A percentile compares a stretch with the other conserved stretches of the same genome.
Evolutionary conservation across 2,329 filamentous ascomycete genomes (phyloP).

Genomic region (Sporothrix brasiliensis): DNA sequence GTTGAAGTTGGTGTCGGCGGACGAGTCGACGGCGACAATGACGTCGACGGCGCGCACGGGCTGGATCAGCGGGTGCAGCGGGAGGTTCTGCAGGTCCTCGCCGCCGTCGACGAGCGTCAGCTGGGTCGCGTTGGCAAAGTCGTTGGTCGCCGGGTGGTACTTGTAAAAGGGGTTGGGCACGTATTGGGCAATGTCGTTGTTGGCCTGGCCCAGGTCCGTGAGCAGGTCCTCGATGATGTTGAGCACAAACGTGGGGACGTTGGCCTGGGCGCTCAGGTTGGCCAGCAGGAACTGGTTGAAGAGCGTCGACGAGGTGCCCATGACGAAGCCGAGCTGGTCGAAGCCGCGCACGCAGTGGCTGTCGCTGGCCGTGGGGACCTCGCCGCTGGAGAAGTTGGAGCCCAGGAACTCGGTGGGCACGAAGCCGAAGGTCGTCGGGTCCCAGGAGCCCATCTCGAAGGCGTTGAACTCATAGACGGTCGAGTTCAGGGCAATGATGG

Average conservation of each 20-base stretch:
- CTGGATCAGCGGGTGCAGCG: slow-evolving; percentile 56
- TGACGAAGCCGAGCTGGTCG: slow-evolving; percentile 79
- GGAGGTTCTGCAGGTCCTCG: slow-evolving; percentile 54
- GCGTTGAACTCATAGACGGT: slow-evolving; percentile 68
- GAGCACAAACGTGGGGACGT: slow-evolving; percentile 55
- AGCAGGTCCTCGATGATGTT: slow-evolving; percentile 58
- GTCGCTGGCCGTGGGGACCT: slow-evolving; percentile 55
- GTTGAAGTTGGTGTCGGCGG: slow-evolving; percentile 59
- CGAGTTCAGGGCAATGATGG: slow-evolving; percentile 55
- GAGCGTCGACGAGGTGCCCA: slow-evolving; percentile 82
- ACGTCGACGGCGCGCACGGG: slow-evolving; percentile 59
- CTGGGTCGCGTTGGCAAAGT: slow-evolving; percentile 43
- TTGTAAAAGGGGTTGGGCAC: slow-evolving; percentile 62
- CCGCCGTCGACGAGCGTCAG: slow-evolving; percentile 57
- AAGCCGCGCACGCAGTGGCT: slow-evolving; percentile 73
- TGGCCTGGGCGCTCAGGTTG: slow-evolving; percentile 54
- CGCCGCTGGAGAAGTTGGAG: slow-evolving; percentile 59
- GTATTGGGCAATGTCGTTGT: slow-evolving; percentile 57
- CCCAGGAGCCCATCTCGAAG: slow-evolving; percentile 68
- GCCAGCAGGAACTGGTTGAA: slow-evolving; percentile 78
- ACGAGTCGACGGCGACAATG: slow-evolving; percentile 66
- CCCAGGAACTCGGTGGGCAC: slow-evolving; percentile 63
- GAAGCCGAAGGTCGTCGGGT: slow-evolving; percentile 62
- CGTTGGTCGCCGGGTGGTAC: slow-evolving; percentile 50
- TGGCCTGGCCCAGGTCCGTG: slow-evolving; percentile 54